Base-by-base conservation (phyloP, 192 early-diverging fungal species). In the Gigaspora rosea region DNA sequence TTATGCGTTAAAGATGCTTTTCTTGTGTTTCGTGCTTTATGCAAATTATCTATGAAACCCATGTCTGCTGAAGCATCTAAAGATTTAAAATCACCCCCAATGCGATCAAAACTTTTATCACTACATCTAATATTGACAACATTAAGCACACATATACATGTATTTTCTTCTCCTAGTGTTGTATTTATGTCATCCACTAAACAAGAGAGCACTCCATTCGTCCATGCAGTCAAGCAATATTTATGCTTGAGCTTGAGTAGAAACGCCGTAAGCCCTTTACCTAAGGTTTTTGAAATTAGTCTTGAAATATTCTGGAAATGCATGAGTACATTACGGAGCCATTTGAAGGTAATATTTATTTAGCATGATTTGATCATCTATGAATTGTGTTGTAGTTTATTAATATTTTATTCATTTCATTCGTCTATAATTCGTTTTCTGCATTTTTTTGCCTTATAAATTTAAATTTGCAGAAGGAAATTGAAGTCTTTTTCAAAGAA, bases 401-500 rank as follows among this genome's bases (percentile, higher is more conserved):
- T 41, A 41, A 41, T 7, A 41, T 41, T 41, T 27, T 41, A 7
- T 41, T 7, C 41, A 41, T 6, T 41, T 41, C 3, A 41, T 6
- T 41, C 41, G 7, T 41, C 41, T 41, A 41, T 41, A 41, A 41
- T 41, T 41, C 41, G 7, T 6, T 41, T 41, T 27, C 27, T 52
- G 15, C 12, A 56, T 56, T 56, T 22, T 27, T 27, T 70, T 9
- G 8, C 16, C 50, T 70, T 70, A 48, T 4, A 61, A 61, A n/a
- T n/a, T 56, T 8, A 16, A 54, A 56, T 15, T 56, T 56, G 10
- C 33, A 92, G 86, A 92, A 90, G 85, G 96, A 98, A 76, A 87
- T 95, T 27, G 93, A 94, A 64, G 93, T 96, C 5, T 86, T 98
- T 47, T 92, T 98, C 80, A 92, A 93, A 46, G 95, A 96, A 76